Evolutionary conservation across 441 rosid species (phyloP).

Genomic region (Pelargonium citronellum): DNA sequence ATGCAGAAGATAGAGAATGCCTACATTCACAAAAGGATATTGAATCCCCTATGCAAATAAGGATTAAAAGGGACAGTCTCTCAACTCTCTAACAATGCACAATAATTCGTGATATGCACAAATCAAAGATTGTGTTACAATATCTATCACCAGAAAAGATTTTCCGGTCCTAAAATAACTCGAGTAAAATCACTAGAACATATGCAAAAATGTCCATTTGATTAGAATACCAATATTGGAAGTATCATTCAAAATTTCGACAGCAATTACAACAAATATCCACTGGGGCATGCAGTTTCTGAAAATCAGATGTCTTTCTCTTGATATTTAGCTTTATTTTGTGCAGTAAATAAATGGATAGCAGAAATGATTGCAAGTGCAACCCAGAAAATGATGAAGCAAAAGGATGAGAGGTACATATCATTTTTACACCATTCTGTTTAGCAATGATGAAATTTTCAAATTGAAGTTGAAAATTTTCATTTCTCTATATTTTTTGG

Average conservation of each 20-base stretch:
- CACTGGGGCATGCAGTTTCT: background rate
- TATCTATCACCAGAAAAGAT: conserved; percentile 2
- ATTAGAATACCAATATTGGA: background rate
- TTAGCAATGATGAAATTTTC: background rate
- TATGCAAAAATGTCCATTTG: background rate
- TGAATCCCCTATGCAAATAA: background rate
- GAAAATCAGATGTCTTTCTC: conserved; percentile 8
- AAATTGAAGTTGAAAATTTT: conserved; percentile 7
- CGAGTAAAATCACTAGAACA: background rate
- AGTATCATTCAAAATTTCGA: conserved; percentile 4
- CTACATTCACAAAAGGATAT: background rate
- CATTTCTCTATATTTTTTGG: background rate
- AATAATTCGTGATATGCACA: background rate
- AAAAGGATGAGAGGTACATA: conserved; percentile 86
- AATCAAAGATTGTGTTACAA: background rate
- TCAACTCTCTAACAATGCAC: too few relatives aligned
- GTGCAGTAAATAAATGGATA: conserved; percentile 88
- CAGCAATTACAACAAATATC: background rate
- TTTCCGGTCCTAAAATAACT: background rate
- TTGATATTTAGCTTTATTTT: conserved; percentile 16
- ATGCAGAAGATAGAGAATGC: conserved; percentile 3
- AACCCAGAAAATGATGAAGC: conserved; percentile 94
- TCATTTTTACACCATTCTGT: conserved; percentile 7
- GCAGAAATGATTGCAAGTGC: conserved; percentile 79
- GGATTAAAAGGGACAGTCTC: background rate